Base-by-base conservation (phyloP, 1,139 yeast genomes). In the Fermentozyma sake region DNA sequence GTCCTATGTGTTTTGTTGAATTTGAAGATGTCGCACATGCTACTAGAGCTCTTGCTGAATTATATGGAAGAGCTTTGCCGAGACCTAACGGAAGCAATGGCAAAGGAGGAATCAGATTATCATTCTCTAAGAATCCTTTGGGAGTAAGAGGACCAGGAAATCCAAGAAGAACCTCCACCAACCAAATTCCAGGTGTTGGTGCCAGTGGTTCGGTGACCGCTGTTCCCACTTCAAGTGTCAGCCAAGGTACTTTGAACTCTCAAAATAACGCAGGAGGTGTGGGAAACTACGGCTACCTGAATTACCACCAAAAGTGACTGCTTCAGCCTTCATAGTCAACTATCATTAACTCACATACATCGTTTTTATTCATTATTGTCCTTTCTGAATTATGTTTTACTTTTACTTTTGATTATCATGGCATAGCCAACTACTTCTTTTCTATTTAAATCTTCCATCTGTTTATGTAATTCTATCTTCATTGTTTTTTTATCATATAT, bases 1-100 rank as follows among this genome's bases (percentile, higher is more conserved):
- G 98, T 2, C 98, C 98, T 30, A 91, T 91, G 97, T 91, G 98
- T 58, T 91, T 91, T 69, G 98, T 91, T 32, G 98, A 91, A 61
- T 91, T 91, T 64, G 97, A 91, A 44, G 96, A 89, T 53, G 95
- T 91, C 27, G 80, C 84, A 2, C 85, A 76, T 55, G 98, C 98
- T 3, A 87, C 97, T 1, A 69, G 87, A 43, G 96, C 97, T 0
- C 68, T 91, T 39, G 95, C 95, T 19, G 96, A 87, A 55, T 63
- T 91, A 31, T 91, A 91, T 51, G 98, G 98, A 10, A 72, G 91
- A 41, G 79, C 84, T 7, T 64, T 82, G 44, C 87, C 87, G 14
- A 62, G 89, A 41, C 72, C 82, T 3, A 67, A 68, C 28, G 83
- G 82, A 9, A 68, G 74, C 32, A 76, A 76, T 38, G 83, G 82